Base-by-base conservation (phyloP, 2,329 filamentous ascomycete species). In the Herpotrichia juniperi region DNA sequence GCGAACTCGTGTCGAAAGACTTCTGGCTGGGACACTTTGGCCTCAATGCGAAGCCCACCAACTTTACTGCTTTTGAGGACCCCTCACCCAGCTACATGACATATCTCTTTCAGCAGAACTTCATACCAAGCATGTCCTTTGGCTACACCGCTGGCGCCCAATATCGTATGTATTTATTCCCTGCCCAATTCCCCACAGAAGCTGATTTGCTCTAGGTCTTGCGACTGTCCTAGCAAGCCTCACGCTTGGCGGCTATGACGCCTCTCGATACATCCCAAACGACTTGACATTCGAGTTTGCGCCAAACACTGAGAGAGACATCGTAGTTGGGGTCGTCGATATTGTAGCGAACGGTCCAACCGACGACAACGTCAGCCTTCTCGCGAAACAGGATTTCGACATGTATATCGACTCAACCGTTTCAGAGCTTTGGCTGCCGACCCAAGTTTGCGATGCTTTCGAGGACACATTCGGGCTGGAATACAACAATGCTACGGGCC, bases 81-180 rank as follows among this genome's bases (percentile, higher is more conserved):
- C 83, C 51, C 64, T 87, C 64, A 74, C 82, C 59, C 72, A 86
- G 64, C 74, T 88, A 74, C 57, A 74, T 80, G 67, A 72, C 71
- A 1, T 57, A 63, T 46, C 82, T 89, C 37, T 81, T 86, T 64
- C 72, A 79, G 10, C 63, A 69, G 40, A 82, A 82, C 8, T 76
- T 74, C 51, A 88, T 91, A 42, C 86, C 88, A 1, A 91, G 88
- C 67, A 79, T 90, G 56, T 89, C 87, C 35, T 91, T 89, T 67
- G 88, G 87, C 46, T 92, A 87, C 68, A 91, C 89, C 3, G 88
- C 88, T 34, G 89, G 89, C 14, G 87, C 87, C n/a, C 81, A 82
- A 55, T 91, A 91, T 64, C 81, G 86, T 87, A 75, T 69, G 82
- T 72, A 21, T 14, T n/a, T 24, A 12, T 30, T 16, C 16, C 37